A percentile compares a stretch with the other conserved stretches of the same genome.
phyloP scores from a whole-genome alignment of 1,284 basidiomycete species.

The Sanghuangporus weigelae region DNA sequence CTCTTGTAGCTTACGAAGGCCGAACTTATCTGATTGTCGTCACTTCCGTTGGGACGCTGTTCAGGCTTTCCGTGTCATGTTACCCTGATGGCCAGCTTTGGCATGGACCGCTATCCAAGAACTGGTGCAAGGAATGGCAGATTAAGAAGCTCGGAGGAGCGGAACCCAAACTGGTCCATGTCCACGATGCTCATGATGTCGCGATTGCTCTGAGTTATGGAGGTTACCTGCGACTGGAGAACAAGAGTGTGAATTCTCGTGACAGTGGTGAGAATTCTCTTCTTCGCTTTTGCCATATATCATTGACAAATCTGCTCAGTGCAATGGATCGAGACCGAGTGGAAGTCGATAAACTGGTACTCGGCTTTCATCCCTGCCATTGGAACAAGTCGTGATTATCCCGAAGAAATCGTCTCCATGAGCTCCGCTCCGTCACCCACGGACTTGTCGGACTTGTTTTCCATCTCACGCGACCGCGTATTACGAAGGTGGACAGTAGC shows the following conservation, averaged over 20 bases:
- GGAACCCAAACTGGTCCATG: conserved; percentile 54
- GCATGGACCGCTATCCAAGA: conserved; percentile 45
- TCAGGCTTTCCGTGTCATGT: conserved; percentile 68
- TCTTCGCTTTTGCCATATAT: background rate
- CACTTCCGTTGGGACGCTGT: conserved; percentile 69
- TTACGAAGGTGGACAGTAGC: conserved; percentile 78
- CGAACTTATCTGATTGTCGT: conserved; percentile 70
- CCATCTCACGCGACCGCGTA: conserved; percentile 83
- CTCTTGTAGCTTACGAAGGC: conserved; percentile 54
- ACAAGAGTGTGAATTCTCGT: conserved; percentile 38
- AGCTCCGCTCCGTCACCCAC: conserved; percentile 67
- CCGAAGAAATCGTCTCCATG: conserved; percentile 59
- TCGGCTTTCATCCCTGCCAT: conserved; percentile 60
- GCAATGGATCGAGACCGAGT: conserved; percentile 60
- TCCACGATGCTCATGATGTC: conserved; percentile 66
- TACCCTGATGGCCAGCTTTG: conserved; percentile 48
- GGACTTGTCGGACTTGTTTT: conserved; percentile 70
- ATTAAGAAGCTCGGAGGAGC: conserved; percentile 47
- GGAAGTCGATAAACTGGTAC: conserved; percentile 59
- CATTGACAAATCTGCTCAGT: background rate
- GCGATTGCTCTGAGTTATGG: conserved; percentile 65
- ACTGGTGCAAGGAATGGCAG: conserved; percentile 66
- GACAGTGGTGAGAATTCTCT: background rate
- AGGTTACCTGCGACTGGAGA: conserved; percentile 66
- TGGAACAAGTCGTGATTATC: conserved; percentile 38